These are phyloP conservation scores for Cyberlindnera euphorbiae DNA, from an alignment of 805 yeast genomes.

Conservation along the genomic window DNA sequence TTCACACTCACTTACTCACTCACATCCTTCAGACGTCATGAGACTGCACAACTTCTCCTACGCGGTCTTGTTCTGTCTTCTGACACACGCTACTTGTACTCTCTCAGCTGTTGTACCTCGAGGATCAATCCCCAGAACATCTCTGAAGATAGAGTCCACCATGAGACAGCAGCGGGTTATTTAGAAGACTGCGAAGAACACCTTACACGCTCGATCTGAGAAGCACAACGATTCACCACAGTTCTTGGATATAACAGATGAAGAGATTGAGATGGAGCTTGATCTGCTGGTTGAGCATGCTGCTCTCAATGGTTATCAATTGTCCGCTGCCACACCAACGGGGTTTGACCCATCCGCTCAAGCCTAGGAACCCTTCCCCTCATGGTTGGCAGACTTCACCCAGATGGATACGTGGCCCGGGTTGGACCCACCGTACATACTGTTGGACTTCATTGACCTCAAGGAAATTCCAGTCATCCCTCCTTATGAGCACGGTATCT, in stretches of 20 bases:
- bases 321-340: constrained; percentile 16
- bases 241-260: constrained; percentile 7
- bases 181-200: constrained; percentile 8
- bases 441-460: constrained; percentile 66
- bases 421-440: constrained; percentile 80
- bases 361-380: constrained; percentile 54
- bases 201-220: constrained; percentile 5
- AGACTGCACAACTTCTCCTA: too few relatives aligned
- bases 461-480: constrained; percentile 43
- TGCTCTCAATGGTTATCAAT: constrained; percentile 4
- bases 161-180: constrained; percentile 9
- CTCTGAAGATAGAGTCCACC: constrained; percentile 8
- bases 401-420: constrained; percentile 83
- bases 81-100: not conserved
- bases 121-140: constrained; percentile 4
- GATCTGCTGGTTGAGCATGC: constrained; percentile 9
- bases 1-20: too few relatives aligned
- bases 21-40: too few relatives aligned
- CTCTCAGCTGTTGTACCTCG: constrained; percentile 1
- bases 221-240: not conserved
- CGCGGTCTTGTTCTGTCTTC: too few relatives aligned
- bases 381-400: constrained; percentile 74
- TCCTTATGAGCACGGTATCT: constrained; percentile 51
- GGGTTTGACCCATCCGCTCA: constrained; percentile 25
- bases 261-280: constrained; percentile 10